These are phyloP conservation scores for Pezicula neosporulosa DNA, from an alignment of 2,329 filamentous ascomycete genomes.

Conservation along the genomic window DNA sequence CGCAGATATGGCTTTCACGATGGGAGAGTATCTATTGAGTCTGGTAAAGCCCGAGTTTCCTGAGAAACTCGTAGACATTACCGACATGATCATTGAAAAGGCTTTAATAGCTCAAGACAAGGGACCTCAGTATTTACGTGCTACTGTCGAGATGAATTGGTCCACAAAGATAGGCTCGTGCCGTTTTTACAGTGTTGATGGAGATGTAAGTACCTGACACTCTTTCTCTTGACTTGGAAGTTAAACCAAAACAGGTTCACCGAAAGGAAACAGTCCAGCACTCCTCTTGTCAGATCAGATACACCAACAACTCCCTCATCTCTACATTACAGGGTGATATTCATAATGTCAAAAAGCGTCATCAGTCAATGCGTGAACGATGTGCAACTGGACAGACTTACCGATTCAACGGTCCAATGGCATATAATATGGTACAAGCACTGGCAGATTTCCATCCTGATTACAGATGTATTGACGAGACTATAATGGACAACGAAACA, in stretches of 20 bases:
- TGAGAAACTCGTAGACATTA: slow-evolving; percentile 60
- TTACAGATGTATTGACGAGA: slow-evolving; percentile 53
- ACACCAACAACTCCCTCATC: no score
- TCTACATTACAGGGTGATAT: no score
- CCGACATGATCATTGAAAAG: slow-evolving; percentile 64
- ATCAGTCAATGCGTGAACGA: no score
- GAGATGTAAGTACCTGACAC: background rate
- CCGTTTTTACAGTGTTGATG: background rate
- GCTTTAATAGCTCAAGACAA: slow-evolving; percentile 51
- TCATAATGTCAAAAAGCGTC: no score
- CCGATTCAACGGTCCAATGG: slow-evolving; percentile 66
- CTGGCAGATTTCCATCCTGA: slow-evolving; percentile 50
- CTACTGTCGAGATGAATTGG: slow-evolving; percentile 38
- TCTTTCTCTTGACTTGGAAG: no score
- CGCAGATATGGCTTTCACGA: slow-evolving; percentile 57
- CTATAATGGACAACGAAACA: slow-evolving; percentile 45
- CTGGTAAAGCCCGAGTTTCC: slow-evolving; percentile 11
- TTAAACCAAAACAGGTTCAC: no score
- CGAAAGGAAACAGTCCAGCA: no score
- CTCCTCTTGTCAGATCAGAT: no score
- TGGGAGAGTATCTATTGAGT: slow-evolving; percentile 64
- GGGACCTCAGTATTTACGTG: slow-evolving; percentile 54
- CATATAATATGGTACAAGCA: slow-evolving; percentile 65
- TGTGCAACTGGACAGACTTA: slow-evolving; percentile 32
- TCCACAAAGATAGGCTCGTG: background rate